These are phyloP conservation scores for Aspergillus phoenicis DNA, from an alignment of 2,329 filamentous ascomycete genomes.

Conservation along the genomic window DNA sequence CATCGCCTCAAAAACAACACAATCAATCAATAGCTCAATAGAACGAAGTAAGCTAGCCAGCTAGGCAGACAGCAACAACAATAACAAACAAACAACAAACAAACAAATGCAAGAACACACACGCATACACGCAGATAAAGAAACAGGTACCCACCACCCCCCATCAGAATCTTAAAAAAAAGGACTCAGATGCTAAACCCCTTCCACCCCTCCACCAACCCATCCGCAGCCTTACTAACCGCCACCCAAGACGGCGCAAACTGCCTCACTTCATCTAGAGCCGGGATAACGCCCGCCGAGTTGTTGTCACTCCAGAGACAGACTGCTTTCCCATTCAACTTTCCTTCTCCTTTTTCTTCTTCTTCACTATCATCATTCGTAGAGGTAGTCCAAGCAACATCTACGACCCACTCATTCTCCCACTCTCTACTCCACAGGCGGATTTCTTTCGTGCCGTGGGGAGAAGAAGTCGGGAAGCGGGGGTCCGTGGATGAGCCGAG, in stretches of 20 bases:
- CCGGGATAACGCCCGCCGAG: conserved; percentile 69
- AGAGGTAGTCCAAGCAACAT: conserved; percentile 60
- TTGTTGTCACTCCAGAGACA: conserved; percentile 93
- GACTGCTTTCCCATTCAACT: conserved; percentile 65
- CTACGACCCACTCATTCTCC: conserved; percentile 74
- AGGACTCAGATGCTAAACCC: conserved; percentile 54
- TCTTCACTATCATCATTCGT: conserved; percentile 29
- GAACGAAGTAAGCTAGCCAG: too few relatives aligned
- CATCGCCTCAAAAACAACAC: too few relatives aligned
- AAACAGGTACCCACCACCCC: neutral
- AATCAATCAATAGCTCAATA: too few relatives aligned
- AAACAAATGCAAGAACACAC: neutral
- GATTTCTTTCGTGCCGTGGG: conserved; percentile 67
- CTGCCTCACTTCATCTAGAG: conserved; percentile 75
- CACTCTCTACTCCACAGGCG: conserved; percentile 82
- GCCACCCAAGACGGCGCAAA: conserved; percentile 81
- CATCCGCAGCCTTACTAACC: conserved; percentile 73
- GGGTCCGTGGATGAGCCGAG: conserved; percentile 62
- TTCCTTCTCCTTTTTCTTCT: conserved; percentile 29
- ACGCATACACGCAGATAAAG: neutral
- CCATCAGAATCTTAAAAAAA: too few relatives aligned
- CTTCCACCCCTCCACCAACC: conserved; percentile 79
- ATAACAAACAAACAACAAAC: neutral
- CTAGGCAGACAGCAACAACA: neutral
- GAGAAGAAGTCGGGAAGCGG: conserved; percentile 66